phyloP scores from a whole-genome alignment of 164 flowering plant species.

The Berberis thunbergii region DNA sequence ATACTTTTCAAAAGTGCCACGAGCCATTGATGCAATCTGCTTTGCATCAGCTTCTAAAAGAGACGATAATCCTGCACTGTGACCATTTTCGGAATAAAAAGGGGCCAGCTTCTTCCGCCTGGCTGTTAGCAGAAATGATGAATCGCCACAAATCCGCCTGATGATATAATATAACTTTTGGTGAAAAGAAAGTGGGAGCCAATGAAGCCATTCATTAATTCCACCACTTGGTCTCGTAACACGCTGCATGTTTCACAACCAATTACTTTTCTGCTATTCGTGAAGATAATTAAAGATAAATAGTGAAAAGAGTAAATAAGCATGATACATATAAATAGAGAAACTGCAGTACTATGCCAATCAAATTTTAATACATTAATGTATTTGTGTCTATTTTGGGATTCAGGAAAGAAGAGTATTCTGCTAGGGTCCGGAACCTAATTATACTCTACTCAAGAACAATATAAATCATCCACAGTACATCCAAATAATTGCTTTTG shows the following conservation, averaged over 20 bases:
- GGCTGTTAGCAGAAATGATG: conserved; percentile 16
- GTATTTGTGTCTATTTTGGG: no score
- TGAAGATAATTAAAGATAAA: no score
- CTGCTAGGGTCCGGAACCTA: no score
- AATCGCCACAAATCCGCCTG: conserved; percentile 42
- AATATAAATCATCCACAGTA: no score
- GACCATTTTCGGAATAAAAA: conserved; percentile 38
- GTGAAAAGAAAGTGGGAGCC: conserved; percentile 86
- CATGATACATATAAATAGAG: no score
- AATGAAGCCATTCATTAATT: conserved; percentile 74
- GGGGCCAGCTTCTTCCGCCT: conserved; percentile 27
- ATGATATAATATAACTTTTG: conserved; percentile 42
- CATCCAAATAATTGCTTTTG: no score
- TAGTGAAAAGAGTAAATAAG: no score
- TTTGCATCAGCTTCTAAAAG: conserved; percentile 72
- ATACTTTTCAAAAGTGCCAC: conserved; percentile 77
- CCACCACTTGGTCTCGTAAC: conserved; percentile 87
- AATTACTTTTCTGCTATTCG: not conserved
- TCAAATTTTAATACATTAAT: no score
- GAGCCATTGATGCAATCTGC: conserved; percentile 64
- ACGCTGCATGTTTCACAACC: conserved; percentile 38
- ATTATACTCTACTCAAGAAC: no score
- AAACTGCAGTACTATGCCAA: no score
- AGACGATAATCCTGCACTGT: conserved; percentile 33
- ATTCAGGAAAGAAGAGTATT: no score